Base-by-base conservation (phyloP, 2,329 filamentous ascomycete genomes). In the Aspergillus pseudoviridinutans region DNA sequence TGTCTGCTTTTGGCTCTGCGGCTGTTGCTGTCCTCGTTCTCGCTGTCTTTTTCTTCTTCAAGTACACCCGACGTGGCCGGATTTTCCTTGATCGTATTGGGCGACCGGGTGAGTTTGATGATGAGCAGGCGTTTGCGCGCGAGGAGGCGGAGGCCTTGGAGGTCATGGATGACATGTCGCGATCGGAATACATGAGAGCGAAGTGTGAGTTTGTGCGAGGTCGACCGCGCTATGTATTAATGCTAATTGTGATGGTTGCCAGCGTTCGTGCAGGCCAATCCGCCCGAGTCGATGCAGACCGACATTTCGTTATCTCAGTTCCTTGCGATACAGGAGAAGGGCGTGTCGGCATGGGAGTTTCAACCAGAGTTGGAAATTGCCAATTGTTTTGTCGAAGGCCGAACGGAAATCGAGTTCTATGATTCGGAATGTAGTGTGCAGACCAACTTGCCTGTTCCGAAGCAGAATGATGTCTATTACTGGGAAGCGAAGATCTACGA, bases 401-500 rank as follows among this genome's bases (percentile, higher is more conserved):
- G 94, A 64, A 99, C 94, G 10, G 94, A 99, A 75, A 96, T 99
- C 62, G 94, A 99, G 74, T 99, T 99, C 78, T 99, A 96, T 71
- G 94, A 99, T 75, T 94, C 92, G 2, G 94, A 96, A 73, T 97
- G 93, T 79, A 96, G 92, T 66, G 94, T 97, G 61, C 91, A 96
- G 80, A 95, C 90, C 80, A 99, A 99, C 69, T 77, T 99, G 44
- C 94, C 94, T 0, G 91, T 99, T 7, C 94, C 94, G 14, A 99
- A 99, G 71, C 94, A 99, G 72, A 99, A 99, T 71, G 94, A 99
- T 70, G 93, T 97, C 10, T 99, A 99, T 75, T 99, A 99, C 76
- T 99, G 94, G 94, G 94, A 99, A 75, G 90, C 92, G 56, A 99
- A 99, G 80, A 89, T 99, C 54, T 99, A 95, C 77, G 94, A 99